These are phyloP conservation scores for Sporobolomyces pararoseus DNA, from an alignment of 768 basidiomycete genomes.

Conservation along the genomic window DNA sequence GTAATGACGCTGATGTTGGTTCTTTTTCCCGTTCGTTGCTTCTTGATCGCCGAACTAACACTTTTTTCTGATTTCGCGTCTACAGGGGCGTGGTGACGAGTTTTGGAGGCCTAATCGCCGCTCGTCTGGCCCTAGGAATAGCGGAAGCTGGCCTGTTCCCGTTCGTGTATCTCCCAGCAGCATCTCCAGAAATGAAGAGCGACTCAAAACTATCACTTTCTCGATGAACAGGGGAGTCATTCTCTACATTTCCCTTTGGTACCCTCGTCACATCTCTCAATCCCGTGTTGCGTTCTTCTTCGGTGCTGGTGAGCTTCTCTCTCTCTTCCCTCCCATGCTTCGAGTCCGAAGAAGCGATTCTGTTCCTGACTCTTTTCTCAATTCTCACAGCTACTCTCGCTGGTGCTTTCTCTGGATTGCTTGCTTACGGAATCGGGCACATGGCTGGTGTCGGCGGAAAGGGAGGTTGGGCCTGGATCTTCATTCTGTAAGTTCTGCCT, in stretches of 20 bases:
- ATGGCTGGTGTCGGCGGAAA: slow-evolving; percentile 43
- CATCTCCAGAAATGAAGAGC: not conserved
- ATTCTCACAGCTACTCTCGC: slow-evolving; percentile 35
- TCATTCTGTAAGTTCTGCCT: slow-evolving; percentile 4
- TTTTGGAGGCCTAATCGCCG: slow-evolving; percentile 41
- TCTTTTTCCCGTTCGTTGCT: not conserved
- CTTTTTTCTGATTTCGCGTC: not conserved
- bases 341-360: not conserved
- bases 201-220: not conserved
- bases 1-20: not conserved
- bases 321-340: not conserved
- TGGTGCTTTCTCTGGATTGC: slow-evolving; percentile 36
- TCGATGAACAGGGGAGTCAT: slow-evolving; percentile 13
- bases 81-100: slow-evolving; percentile 22
- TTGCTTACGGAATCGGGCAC: slow-evolving; percentile 42
- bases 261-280: slow-evolving; percentile 40
- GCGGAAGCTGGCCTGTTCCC: slow-evolving; percentile 26
- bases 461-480: slow-evolving; percentile 41
- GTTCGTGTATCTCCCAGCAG: not conserved
- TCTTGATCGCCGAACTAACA: not conserved
- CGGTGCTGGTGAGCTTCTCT: slow-evolving; percentile 21
- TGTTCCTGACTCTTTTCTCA: not conserved
- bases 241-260: slow-evolving; percentile 26
- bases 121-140: slow-evolving; percentile 38
- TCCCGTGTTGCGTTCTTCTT: slow-evolving; percentile 45